Evolutionary conservation across 2,329 filamentous ascomycete species (phyloP), one percentile per base, ranked within the genome.

Genomic region (Sclerotiophoma versabilis): DNA sequence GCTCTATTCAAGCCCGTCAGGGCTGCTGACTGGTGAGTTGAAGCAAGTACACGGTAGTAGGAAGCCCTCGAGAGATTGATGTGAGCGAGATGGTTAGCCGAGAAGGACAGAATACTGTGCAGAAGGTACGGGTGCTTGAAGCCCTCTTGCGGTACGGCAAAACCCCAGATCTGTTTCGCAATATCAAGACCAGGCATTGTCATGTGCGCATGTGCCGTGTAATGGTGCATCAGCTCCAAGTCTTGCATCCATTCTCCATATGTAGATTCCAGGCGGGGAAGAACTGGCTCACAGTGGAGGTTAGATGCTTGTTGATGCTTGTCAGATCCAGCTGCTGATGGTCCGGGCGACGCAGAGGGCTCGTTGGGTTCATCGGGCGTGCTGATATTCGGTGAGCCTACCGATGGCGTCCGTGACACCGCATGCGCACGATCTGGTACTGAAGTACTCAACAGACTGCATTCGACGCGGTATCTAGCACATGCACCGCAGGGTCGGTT

Each of bases 41-140:
- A 68, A 8, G 67, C 62, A n/a, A 69, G 64, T 6, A 70, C 27
- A 0, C 58, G 64, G 38, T 64, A 70, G 47, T 67, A 55, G 0
- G 48, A 15, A 6, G 57, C 52, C 20, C 38, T 52, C 11, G 59
- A 57, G 4, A 67, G 64, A 14, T 70, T 61, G 19, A 72, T 52
- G 41, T 73, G 62, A 4, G 68, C 70, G 19, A 74, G 65, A 45
- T 76, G 70, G 10, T 71, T 62, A 3, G 75, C 72, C 1, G 76
- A 70, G 30, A 74, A 71, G 1, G 75, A 74, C 10, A 78, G 56
- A 4, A 78, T 66, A 6, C 70, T 69, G 49, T 77, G 73, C 51
- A 79, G 65, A 0, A 78, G 63, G 38, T 76, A 77, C 1, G 55
- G 55, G 43, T 73, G 62, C 11, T 66, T 60, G 36, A 69, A 65